Evolutionary conservation across 1,284 basidiomycete genomes (phyloP), one percentile per base, ranked within the genome.

Genomic region (Cryptococcus floricola): DNA sequence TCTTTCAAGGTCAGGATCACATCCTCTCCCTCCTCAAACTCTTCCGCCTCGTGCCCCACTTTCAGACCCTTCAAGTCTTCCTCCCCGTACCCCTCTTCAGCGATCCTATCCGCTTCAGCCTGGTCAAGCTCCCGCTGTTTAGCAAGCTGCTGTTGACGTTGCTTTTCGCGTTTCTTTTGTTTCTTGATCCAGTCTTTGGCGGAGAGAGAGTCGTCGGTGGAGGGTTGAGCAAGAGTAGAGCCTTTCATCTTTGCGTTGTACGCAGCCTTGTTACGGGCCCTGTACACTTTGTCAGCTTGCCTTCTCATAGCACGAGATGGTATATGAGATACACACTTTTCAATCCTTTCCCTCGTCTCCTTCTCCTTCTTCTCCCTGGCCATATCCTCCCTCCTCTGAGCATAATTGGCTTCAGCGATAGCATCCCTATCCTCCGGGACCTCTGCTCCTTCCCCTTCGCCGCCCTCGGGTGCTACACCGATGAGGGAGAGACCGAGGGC

Each of bases 1-100:
- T 99, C 96, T 82, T 95, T 94, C 68, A 99, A 81, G 1, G 96
- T 99, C 63, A 99, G 86, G 79, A 98, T 90, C 60, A 87, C 85
- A 64, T 91, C 93, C 76, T 96, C 89, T 64, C 96, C 95, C 74
- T 93, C 91, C 58, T 87, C 87, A 76, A 97, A 83, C 59, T 84
- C 88, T 58, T 95, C 89, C 57, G 95, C 85, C 80, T 91, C 91
- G 79, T 99, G 96, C 77, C 84, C 87, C 70, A 99, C 96, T 81
- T 95, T 96, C 59, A 99, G 79, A 44, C 96, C 96, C 56, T 82
- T 84, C 59, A 98, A 84, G 77, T 98, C 95, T 34, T 72, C 85
- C 78, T 89, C 89, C 48, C 85, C 84, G 70, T 93, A 93, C 6
- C 31, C 31, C 5, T 34, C 31, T 34, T 34, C 31, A 50, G 86